Evolutionary conservation across 805 yeast species (phyloP), one percentile per base, ranked within the genome.

Genomic region (Myxozyma sirexii): DNA sequence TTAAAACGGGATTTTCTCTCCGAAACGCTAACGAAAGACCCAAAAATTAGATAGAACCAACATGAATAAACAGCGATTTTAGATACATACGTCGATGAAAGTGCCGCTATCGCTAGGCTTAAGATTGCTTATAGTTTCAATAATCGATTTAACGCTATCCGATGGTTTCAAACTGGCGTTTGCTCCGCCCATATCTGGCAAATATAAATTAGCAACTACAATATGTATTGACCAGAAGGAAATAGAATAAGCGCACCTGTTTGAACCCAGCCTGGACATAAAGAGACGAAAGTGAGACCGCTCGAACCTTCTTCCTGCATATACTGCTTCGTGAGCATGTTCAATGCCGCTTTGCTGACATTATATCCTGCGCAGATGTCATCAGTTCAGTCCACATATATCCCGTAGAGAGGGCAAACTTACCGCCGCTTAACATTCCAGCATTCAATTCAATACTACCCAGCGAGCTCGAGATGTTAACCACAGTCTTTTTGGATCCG

Each of bases 321-420:
- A 15, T 54, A 54, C 37, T 54, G 57, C 37, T 54, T 54, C 17
- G 57, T 54, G 10, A 54, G 51, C 57, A 54, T 54, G 38, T 54
- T 54, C 21, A 54, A 26, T 26, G 57, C 57, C 13, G 57, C 57
- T 41, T 54, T 54, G 44, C 51, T 54, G 21, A 44, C 51, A 17
- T 54, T 45, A 19, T 54, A 54, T 17, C 57, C 57, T 45, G n/a
- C n/a, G n/a, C n/a, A n/a, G n/a, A n/a, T n/a, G n/a, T n/a, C n/a
- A n/a, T n/a, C n/a, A n/a, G n/a, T n/a, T n/a, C n/a, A n/a, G n/a
- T n/a, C n/a, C n/a, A n/a, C n/a, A n/a, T n/a, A n/a, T n/a, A n/a
- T n/a, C n/a, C n/a, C n/a, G 31, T 27, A 24, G 37, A 44, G 37
- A 15, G 37, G 10, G 42, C 10, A 19, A 38, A 19, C 37, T 13